Base-by-base conservation (phyloP, 2,329 filamentous ascomycete species). In the Microthyrium microscopicum region DNA sequence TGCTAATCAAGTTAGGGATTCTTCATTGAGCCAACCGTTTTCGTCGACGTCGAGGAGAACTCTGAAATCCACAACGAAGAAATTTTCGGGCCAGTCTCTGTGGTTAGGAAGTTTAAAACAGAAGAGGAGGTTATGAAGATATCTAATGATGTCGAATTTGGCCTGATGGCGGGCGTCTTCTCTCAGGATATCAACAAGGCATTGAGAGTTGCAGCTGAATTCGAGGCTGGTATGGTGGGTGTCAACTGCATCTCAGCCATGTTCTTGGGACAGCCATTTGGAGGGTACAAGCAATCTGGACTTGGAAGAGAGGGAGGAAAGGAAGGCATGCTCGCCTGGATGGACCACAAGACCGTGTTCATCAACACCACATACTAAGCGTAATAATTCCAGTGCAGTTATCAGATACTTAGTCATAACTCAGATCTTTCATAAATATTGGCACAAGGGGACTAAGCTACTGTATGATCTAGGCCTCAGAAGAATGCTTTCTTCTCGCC, bases 291-390 rank as follows among this genome's bases (percentile, higher is more conserved):
- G 52, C 53, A 62, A 46, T 61, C 55, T 37, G 65, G 65, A 1
- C 39, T 60, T 12, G 64, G 65, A 3, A 47, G 62, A 3, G 65
- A 68, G 46, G 57, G 58, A 33, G 62, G 57, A 15, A 56, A 62
- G 19, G 49, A 65, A 41, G 60, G 56, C 5, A 46, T 66, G 39
- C 52, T 60, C 18, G 54, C 55, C 21, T 67, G 56, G 35, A 66
- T 62, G 1, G 61, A 66, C 43, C 50, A 57, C 12, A 67, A 67
- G 54, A 64, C 61, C 0, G 55, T 65, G 11, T 57, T 65, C 52
- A 50, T 65, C 13, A 61, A 66, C 31, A 40, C 53, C 44, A 52
- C 40, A 20, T 51, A 51, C 27, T 51, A 48, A 29, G 18, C 22
- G 22, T 25, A 25, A 13, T 13, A 25, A 25, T 25, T 13, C 9